phyloP scores from a whole-genome alignment of 2,329 filamentous ascomycete species.

The Ceratocystis diversiconidia region DNA sequence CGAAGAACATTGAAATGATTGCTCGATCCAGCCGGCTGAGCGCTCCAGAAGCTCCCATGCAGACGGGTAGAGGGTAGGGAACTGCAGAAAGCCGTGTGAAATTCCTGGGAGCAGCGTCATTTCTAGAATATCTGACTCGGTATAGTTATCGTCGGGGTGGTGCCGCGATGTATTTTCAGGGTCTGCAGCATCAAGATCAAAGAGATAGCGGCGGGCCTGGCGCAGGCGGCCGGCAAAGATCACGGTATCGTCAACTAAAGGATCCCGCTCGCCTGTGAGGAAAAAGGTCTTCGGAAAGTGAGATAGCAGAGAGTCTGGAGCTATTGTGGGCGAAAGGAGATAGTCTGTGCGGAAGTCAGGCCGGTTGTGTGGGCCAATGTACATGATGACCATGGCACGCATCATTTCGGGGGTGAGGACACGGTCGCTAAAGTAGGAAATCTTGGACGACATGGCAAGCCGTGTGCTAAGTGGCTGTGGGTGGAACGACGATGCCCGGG shows the following conservation, averaged over 20 bases:
- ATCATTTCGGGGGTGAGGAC: constrained; percentile 96
- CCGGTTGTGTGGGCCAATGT: constrained; percentile 83
- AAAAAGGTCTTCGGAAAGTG: constrained; percentile 93
- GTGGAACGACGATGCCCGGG: constrained; percentile 32
- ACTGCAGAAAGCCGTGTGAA: constrained; percentile 87
- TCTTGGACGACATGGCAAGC: constrained; percentile 91
- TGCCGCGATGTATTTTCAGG: constrained; percentile 18
- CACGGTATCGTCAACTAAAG: constrained; percentile 89
- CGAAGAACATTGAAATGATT: constrained; percentile 42
- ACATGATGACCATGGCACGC: constrained; percentile 96
- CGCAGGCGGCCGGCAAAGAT: constrained; percentile 86
- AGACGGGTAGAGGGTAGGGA: constrained; percentile 74
- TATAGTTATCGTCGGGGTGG: constrained; percentile 29
- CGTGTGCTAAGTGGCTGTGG: constrained; percentile 57
- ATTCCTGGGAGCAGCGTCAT: constrained; percentile 78
- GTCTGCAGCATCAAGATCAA: constrained; percentile 14
- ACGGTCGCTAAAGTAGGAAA: constrained; percentile 94
- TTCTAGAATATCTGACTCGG: constrained; percentile 38
- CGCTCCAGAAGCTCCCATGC: constrained; percentile 78
- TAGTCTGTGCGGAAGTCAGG: constrained; percentile 89
- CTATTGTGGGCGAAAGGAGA: constrained; percentile 75
- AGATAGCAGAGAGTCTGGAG: constrained; percentile 68
- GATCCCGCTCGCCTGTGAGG: constrained; percentile 86
- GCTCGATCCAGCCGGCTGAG: constrained; percentile 67
- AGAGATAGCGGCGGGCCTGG: constrained; percentile 29